phyloP scores from a whole-genome alignment of 2,329 filamentous ascomycete genomes.

The Ceratocystis huliohia region DNA sequence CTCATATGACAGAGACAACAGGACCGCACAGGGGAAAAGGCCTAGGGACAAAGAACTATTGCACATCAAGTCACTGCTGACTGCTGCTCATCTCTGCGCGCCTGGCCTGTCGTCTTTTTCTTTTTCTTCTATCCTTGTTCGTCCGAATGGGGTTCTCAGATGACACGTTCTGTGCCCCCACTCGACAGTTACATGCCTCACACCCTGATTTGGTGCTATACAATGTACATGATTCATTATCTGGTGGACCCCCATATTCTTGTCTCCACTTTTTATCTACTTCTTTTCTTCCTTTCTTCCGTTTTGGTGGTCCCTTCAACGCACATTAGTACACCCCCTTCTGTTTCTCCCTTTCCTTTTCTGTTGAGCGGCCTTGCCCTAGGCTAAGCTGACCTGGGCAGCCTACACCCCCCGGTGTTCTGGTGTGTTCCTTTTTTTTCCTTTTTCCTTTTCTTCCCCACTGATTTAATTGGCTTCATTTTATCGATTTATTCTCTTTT shows the following conservation, averaged over 20 bases:
- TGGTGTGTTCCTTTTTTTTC: slow-evolving; percentile 12
- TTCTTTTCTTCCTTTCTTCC: slow-evolving; percentile 18
- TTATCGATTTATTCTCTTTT: neutral
- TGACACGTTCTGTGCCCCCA: slow-evolving; percentile 9
- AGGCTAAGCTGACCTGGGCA: neutral
- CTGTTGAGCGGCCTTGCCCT: slow-evolving; percentile 19
- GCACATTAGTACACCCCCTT: slow-evolving; percentile 18
- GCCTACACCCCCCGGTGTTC: neutral
- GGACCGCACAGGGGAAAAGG: neutral
- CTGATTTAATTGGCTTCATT: no score
- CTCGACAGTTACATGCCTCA: neutral
- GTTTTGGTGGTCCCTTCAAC: neutral
- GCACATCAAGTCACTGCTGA: neutral
- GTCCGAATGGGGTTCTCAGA: slow-evolving; percentile 3
- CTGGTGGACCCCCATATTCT: neutral
- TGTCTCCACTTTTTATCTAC: neutral
- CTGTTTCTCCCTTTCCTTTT: slow-evolving; percentile 9
- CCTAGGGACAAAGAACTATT: neutral
- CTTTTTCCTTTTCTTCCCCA: neutral
- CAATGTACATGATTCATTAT: neutral
- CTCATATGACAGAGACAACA: neutral
- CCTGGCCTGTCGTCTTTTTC: neutral
- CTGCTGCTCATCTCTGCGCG: neutral
- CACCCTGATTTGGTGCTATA: neutral
- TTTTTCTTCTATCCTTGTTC: neutral